Percentiles rank a stretch among this genome's conserved stretches.
Evolutionary conservation across 805 yeast species (phyloP).

Genomic region (Saccharomycopsis microspora): DNA sequence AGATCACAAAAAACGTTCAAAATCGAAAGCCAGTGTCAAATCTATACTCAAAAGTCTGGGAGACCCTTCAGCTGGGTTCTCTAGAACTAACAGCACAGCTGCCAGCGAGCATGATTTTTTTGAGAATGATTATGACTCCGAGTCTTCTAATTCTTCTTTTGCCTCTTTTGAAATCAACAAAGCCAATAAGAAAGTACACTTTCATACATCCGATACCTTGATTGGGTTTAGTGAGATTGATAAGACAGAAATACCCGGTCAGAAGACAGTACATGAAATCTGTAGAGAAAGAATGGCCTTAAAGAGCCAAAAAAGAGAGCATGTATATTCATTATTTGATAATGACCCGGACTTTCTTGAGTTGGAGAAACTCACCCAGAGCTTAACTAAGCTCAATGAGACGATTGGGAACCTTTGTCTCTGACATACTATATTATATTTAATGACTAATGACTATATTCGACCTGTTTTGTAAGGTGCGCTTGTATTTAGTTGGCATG

Average conservation of each 20-base stretch:
- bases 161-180: too few relatives aligned
- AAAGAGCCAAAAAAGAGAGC: neutral
- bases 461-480: neutral
- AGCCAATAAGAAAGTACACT: slow-evolving; percentile 6
- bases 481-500: too few relatives aligned
- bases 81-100: too few relatives aligned
- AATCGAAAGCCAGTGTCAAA: too few relatives aligned
- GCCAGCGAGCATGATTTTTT: too few relatives aligned
- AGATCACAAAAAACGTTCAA: too few relatives aligned
- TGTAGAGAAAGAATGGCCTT: slow-evolving; percentile 8
- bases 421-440: neutral
- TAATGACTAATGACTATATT: neutral
- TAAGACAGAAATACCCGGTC: neutral
- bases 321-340: slow-evolving; percentile 6
- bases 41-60: too few relatives aligned
- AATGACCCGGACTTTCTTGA: slow-evolving; percentile 13
- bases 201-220: neutral
- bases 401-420: neutral
- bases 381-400: slow-evolving; percentile 8
- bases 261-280: slow-evolving; percentile 14
- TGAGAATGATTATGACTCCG: too few relatives aligned
- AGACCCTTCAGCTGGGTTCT: too few relatives aligned
- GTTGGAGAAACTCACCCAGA: slow-evolving; percentile 11
- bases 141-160: too few relatives aligned
- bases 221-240: slow-evolving; percentile 13